phyloP scores from a whole-genome alignment of 2,329 filamentous ascomycete species.

The Helicocarpus griseus region DNA sequence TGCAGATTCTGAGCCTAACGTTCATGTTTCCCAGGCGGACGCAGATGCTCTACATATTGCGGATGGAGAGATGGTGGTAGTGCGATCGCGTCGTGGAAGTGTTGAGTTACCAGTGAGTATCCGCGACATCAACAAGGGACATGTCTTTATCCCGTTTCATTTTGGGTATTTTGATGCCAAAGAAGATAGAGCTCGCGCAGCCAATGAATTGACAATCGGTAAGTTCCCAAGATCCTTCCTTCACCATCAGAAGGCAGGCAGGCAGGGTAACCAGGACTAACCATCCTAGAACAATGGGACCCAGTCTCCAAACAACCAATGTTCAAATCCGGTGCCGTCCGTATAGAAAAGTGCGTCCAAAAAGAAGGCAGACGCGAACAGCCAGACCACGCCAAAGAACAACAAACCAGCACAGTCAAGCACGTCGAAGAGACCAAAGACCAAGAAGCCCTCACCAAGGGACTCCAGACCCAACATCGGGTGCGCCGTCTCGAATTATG shows the following conservation, averaged over 20 bases:
- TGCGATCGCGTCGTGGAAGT: slow-evolving; percentile 21
- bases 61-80: slow-evolving; percentile 24
- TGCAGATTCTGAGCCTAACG: slow-evolving; percentile 20
- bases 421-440: slow-evolving; percentile 9
- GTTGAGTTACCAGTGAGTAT: slow-evolving; percentile 23
- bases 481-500: slow-evolving; percentile 23
- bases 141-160: slow-evolving; percentile 32
- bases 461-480: slow-evolving; percentile 10
- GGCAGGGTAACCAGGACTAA: too few relatives aligned
- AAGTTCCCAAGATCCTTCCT: slow-evolving; percentile 3
- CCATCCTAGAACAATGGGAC: slow-evolving; percentile 22
- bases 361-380: slow-evolving; percentile 9
- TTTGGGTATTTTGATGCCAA: slow-evolving; percentile 29
- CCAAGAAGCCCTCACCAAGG: background rate
- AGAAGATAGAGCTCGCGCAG: slow-evolving; percentile 24
- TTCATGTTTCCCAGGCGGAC: slow-evolving; percentile 22
- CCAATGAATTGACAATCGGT: slow-evolving; percentile 30
- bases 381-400: slow-evolving; percentile 13
- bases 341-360: slow-evolving; percentile 22
- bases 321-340: slow-evolving; percentile 28
- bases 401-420: slow-evolving; percentile 17
- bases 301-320: slow-evolving; percentile 29
- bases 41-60: slow-evolving; percentile 17
- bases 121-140: slow-evolving; percentile 21
- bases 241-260: background rate